Percentiles rank a stretch among this genome's conserved stretches.
Evolutionary conservation across 2,329 filamentous ascomycete species (phyloP).

Genomic region (Neopestalotiopsis sp.): DNA sequence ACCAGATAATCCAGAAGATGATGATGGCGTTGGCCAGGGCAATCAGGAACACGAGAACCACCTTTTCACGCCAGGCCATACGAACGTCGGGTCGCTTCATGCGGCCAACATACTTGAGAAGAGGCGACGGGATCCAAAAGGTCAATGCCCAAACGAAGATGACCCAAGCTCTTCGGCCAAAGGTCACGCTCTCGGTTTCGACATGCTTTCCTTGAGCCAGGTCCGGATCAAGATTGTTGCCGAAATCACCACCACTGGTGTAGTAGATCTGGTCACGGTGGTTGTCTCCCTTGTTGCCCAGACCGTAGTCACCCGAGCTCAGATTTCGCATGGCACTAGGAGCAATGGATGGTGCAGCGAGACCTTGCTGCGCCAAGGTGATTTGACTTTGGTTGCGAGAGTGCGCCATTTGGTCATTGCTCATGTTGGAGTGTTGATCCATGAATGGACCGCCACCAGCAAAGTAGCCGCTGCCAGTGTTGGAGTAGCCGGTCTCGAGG

Average conservation of each 20-base stretch:
- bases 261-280: conserved; percentile 78
- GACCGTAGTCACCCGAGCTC: conserved; percentile 81
- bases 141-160: conserved; percentile 83
- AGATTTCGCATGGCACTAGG: conserved; percentile 64
- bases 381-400: conserved; percentile 58
- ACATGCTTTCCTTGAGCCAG: conserved; percentile 78
- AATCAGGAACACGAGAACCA: conserved; percentile 83
- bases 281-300: conserved; percentile 85
- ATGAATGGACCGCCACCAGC: conserved; percentile 63
- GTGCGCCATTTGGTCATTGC: conserved; percentile 74
- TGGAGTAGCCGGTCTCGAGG: conserved; percentile 77
- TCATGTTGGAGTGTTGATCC: conserved; percentile 67
- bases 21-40: conserved; percentile 79
- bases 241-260: conserved; percentile 70
- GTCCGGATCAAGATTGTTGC: conserved; percentile 76
- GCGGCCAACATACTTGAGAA: conserved; percentile 80
- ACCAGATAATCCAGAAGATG: conserved; percentile 90
- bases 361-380: conserved; percentile 43
- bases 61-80: conserved; percentile 96
- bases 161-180: conserved; percentile 78
- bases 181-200: conserved; percentile 69
- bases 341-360: conserved; percentile 61
- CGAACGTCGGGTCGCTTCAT: conserved; percentile 98
- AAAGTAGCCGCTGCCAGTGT: conserved; percentile 73
- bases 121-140: conserved; percentile 91